phyloP scores from a whole-genome alignment of 306 rosid genomes.

The Vigna hirtella region DNA sequence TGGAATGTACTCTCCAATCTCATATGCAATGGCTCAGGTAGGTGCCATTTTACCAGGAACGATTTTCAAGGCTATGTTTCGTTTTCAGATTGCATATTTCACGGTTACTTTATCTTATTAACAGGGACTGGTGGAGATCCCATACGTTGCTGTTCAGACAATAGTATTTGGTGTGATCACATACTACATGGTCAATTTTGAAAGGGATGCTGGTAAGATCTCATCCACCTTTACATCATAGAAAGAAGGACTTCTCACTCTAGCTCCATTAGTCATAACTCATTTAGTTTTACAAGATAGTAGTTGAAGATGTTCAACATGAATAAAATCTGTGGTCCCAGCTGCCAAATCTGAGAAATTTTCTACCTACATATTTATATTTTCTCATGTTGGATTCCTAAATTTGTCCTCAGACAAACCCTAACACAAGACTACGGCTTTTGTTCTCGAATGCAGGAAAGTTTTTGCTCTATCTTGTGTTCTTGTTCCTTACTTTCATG shows the following conservation, averaged over 20 bases:
- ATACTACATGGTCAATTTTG: slow-evolving; percentile 81
- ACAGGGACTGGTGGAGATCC: slow-evolving; percentile 90
- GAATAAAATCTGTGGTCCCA: not conserved
- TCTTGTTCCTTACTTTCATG: slow-evolving; percentile 83
- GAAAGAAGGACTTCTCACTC: not conserved
- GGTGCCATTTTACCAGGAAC: slow-evolving; percentile 8
- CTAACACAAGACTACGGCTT: not conserved
- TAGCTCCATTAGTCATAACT: not conserved
- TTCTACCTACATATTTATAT: not conserved
- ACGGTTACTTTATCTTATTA: slow-evolving; percentile 21
- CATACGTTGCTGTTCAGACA: slow-evolving; percentile 74
- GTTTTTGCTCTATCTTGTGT: slow-evolving; percentile 58
- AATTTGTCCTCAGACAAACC: not conserved
- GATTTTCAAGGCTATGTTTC: slow-evolving; percentile 15
- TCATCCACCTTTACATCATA: slow-evolving; percentile 10
- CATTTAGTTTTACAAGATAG: not conserved
- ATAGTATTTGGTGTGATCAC: slow-evolving; percentile 73
- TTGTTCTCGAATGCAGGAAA: slow-evolving; percentile 58
- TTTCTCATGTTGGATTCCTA: slow-evolving; percentile 4
- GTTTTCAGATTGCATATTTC: not conserved
- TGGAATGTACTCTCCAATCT: slow-evolving; percentile 89
- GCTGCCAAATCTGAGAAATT: slow-evolving; percentile 2
- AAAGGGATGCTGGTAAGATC: slow-evolving; percentile 57
- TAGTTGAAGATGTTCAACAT: not conserved
- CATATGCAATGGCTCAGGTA: slow-evolving; percentile 83